phyloP scores from a whole-genome alignment of 1,284 basidiomycete species.

The Cystobasidiaceae sp. region DNA sequence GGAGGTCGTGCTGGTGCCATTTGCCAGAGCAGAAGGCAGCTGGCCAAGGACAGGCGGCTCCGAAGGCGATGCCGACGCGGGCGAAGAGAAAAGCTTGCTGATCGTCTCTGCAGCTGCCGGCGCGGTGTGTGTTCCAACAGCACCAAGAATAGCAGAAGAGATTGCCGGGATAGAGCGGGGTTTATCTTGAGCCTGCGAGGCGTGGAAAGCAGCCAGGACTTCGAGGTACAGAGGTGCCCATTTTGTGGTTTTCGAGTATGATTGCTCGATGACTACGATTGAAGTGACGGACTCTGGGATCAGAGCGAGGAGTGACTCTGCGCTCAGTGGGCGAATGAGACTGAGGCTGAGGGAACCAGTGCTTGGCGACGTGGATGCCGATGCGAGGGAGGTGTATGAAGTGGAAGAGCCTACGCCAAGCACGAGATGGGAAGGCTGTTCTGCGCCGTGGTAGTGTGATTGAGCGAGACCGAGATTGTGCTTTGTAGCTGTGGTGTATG shows the following conservation, averaged over 20 bases:
- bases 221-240: conserved; percentile 87
- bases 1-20: conserved; percentile 38
- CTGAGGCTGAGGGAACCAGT: conserved; percentile 64
- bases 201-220: conserved; percentile 66
- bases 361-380: conserved; percentile 51
- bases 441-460: conserved; percentile 6
- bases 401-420: conserved; percentile 63
- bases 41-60: conserved; percentile 31
- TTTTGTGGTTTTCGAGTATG: conserved; percentile 68
- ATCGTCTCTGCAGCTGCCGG: conserved; percentile 53
- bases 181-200: conserved; percentile 51
- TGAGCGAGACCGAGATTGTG: conserved; percentile 13
- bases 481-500: background rate
- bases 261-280: conserved; percentile 80
- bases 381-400: conserved; percentile 44
- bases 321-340: conserved; percentile 68
- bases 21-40: background rate
- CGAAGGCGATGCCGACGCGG: conserved; percentile 5
- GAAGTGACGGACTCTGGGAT: conserved; percentile 63
- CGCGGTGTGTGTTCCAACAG: conserved; percentile 49
- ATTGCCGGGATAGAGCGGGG: conserved; percentile 52
- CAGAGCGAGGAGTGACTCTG: conserved; percentile 58
- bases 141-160: conserved; percentile 60
- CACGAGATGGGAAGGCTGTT: conserved; percentile 57
- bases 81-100: conserved; percentile 48